Percentiles rank a stretch among this genome's conserved stretches.
Conservation (phyloP, 257 asterid genomes). For the Nicotiana undulata region DNA sequence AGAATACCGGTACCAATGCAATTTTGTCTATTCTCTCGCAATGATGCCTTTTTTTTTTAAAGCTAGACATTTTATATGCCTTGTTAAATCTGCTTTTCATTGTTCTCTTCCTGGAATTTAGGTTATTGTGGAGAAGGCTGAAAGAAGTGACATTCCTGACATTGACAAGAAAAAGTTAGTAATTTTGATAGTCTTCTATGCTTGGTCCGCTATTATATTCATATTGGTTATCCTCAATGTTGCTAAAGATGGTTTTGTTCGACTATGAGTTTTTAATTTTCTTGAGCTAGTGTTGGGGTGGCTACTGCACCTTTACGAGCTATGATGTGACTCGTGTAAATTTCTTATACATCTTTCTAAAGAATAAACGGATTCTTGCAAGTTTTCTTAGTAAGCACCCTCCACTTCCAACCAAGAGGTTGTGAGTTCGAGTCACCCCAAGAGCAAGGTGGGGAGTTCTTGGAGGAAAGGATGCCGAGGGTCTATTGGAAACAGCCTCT, state of each 20-base stretch:
- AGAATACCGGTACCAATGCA: constrained; percentile 70
- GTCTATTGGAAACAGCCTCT: no score
- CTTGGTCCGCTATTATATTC: background rate
- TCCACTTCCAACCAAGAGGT: no score
- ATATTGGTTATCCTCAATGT: background rate
- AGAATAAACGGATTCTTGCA: background rate
- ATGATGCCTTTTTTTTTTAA: background rate
- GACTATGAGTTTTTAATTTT: background rate
- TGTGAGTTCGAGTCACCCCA: no score
- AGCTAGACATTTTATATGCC: background rate
- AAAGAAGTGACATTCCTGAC: constrained; percentile 86
- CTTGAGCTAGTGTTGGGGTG: background rate
- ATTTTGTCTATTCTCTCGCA: background rate
- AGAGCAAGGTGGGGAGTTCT: no score
- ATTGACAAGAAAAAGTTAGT: constrained; percentile 91
- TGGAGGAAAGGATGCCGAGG: no score
- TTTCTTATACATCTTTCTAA: background rate
- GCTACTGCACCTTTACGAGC: background rate
- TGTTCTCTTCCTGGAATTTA: constrained; percentile 13
- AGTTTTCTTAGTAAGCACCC: no score
- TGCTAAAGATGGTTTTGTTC: background rate
- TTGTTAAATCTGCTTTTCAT: background rate
- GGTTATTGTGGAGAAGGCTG: constrained; percentile 93
- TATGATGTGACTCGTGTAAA: background rate
- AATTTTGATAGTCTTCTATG: background rate